Evolutionary conservation across 805 yeast species (phyloP), one percentile per base, ranked within the genome.

Genomic region (Zygosaccharomyces gambellarensis): DNA sequence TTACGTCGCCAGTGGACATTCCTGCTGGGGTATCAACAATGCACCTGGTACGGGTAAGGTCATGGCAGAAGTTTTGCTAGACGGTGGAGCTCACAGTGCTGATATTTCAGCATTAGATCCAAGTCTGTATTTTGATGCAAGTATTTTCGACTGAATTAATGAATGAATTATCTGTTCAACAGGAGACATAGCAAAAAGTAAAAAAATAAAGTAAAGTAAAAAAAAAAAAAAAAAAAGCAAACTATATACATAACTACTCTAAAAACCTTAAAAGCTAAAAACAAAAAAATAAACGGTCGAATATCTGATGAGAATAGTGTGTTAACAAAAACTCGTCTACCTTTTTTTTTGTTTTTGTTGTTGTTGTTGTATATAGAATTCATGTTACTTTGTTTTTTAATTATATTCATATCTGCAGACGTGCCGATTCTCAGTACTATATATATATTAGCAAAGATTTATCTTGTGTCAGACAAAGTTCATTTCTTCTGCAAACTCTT

Each of bases 1-100:
- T 52, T 86, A 73, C 59, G 67, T 92, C 48, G 96, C 97, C 2
- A 80, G 92, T 12, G 99, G 98, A 0, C 99, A 92, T 68, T 86
- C 96, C 12, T 94, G 98, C 70, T 92, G 99, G 99, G 99, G 99
- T 21, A 94, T 92, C 54, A 94, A 92, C 71, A 92, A 94, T 68
- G 97, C 97, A 0, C 97, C 97, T 0, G 97, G 87, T 3, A 90
- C 97, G 0, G 99, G 99, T n/a, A 82, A 88, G 62, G 77, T 94
- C 34, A 78, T 92, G 83, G 82, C 96, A 55, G 98, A 92, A 69
- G 61, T 92, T 47, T 67, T 92, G 41, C 67, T 92, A 40, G 97
- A 92, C 45, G 98, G 97, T 10, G 81, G 79, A 55, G 85, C 85
- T 7, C 74, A 69, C 32, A 79, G 88, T 51, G 94, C 96, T 23